These are phyloP conservation scores for Citrus cavaleriei DNA, from an alignment of 345 rosid species.

Conservation along the genomic window DNA sequence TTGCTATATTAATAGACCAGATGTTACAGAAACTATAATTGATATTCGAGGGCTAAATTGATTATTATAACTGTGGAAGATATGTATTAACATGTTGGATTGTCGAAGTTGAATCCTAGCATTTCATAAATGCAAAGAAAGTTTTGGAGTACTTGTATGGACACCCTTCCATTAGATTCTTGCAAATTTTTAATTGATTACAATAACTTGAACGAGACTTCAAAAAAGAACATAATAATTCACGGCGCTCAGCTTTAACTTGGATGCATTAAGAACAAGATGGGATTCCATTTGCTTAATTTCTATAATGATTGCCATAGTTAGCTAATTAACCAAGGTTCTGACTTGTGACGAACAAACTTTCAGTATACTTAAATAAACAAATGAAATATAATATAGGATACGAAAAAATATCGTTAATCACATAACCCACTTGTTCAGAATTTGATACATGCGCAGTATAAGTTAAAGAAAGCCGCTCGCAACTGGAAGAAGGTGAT, in stretches of 20 bases:
- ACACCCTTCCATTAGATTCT: not conserved
- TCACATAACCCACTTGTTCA: slow-evolving; percentile 12
- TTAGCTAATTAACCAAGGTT: not conserved
- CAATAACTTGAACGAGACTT: not conserved
- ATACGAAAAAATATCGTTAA: slow-evolving; percentile 1
- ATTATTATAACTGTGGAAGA: not conserved
- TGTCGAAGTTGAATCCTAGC: not conserved
- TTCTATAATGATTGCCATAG: not conserved
- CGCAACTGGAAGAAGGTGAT: slow-evolving; percentile 8
- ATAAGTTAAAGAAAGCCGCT: not conserved
- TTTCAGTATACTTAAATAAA: not conserved
- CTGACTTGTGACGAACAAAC: not conserved
- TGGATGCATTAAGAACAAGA: not conserved
- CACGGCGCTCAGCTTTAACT: not conserved
- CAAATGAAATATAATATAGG: not conserved
- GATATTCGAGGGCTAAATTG: no score
- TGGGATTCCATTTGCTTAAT: not conserved
- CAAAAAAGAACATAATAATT: not conserved
- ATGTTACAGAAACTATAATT: no score
- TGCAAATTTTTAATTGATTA: not conserved
- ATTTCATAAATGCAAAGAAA: not conserved
- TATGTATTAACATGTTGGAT: not conserved
- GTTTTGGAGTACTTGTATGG: not conserved
- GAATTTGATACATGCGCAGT: slow-evolving; percentile 1
- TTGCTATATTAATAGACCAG: no score